Percentiles rank a stretch among this genome's conserved stretches.
Conservation (phyloP, 2,329 filamentous ascomycete genomes). For the Aspergillus ochraceus region DNA sequence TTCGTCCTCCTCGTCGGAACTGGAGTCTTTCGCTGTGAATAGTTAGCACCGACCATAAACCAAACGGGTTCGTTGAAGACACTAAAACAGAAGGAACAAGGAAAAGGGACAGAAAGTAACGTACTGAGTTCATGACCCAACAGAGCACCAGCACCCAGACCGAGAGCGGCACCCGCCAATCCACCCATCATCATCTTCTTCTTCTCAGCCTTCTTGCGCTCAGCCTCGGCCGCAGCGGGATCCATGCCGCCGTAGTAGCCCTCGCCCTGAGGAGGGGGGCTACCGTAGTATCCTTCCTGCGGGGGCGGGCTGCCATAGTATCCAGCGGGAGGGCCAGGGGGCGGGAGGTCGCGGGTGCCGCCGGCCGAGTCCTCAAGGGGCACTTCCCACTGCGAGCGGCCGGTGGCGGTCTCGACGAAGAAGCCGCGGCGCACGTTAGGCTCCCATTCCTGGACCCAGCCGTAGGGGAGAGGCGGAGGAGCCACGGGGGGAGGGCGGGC, state of each 20-base stretch:
- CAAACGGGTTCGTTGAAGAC: neutral
- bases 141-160: conserved; percentile 58
- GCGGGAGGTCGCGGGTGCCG: conserved; percentile 21
- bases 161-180: conserved; percentile 58
- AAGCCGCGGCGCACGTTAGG: conserved; percentile 62
- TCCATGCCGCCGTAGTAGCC: conserved; percentile 15
- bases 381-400: conserved; percentile 64
- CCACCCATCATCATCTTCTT: conserved; percentile 56
- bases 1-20: conserved; percentile 13
- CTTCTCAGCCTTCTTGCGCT: conserved; percentile 45
- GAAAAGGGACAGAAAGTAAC: conserved; percentile 20
- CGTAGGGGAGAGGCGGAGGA: conserved; percentile 56
- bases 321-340: conserved; percentile 13
- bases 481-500: conserved; percentile 36
- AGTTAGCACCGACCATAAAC: neutral
- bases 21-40: conserved; percentile 2
- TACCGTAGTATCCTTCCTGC: conserved; percentile 16
- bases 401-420: conserved; percentile 63
- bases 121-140: conserved; percentile 58
- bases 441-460: conserved; percentile 66
- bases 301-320: conserved; percentile 24
- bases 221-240: conserved; percentile 14
- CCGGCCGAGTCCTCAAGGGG: conserved; percentile 39
- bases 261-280: conserved; percentile 5
- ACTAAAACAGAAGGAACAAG: neutral